These are phyloP conservation scores for Metschnikowia amazonensis DNA, from an alignment of 805 yeast genomes.

Conservation along the genomic window DNA sequence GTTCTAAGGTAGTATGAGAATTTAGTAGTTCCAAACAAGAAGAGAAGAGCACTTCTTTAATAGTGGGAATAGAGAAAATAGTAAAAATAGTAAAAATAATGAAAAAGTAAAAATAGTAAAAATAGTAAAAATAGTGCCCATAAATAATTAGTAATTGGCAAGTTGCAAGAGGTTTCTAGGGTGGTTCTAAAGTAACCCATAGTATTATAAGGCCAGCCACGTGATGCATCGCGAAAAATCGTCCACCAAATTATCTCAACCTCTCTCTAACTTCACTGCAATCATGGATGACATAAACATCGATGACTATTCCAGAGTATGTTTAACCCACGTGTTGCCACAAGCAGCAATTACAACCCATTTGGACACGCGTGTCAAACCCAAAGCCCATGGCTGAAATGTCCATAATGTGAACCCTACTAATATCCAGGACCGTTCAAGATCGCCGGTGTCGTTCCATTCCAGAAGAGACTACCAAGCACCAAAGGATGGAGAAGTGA, in stretches of 20 bases:
- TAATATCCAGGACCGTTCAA: constrained; percentile 23
- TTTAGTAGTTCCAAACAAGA: too few species aligned
- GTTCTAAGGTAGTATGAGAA: too few species aligned
- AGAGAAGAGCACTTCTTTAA: too few species aligned
- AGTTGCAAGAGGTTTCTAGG: too few species aligned
- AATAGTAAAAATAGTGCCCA: too few species aligned
- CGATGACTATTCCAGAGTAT: constrained; percentile 59
- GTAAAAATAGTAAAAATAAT: too few species aligned
- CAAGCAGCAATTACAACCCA: background rate
- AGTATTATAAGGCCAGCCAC: too few species aligned
- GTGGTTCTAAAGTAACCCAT: too few species aligned
- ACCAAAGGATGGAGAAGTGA: constrained; percentile 15
- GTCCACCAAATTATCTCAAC: background rate
- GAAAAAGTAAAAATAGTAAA: too few species aligned
- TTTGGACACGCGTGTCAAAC: too few species aligned
- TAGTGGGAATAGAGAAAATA: too few species aligned
- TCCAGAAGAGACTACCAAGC: constrained; percentile 27
- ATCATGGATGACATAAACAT: constrained; percentile 60
- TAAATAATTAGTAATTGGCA: too few species aligned
- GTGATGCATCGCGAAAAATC: constrained; percentile 4
- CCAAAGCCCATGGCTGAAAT: background rate
- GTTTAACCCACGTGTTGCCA: constrained; percentile 20
- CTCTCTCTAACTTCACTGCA: background rate
- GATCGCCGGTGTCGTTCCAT: constrained; percentile 28
- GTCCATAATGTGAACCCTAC: background rate